Conservation (phyloP, 1,139 yeast species). For the Saccharomyces hybrid region DNA sequence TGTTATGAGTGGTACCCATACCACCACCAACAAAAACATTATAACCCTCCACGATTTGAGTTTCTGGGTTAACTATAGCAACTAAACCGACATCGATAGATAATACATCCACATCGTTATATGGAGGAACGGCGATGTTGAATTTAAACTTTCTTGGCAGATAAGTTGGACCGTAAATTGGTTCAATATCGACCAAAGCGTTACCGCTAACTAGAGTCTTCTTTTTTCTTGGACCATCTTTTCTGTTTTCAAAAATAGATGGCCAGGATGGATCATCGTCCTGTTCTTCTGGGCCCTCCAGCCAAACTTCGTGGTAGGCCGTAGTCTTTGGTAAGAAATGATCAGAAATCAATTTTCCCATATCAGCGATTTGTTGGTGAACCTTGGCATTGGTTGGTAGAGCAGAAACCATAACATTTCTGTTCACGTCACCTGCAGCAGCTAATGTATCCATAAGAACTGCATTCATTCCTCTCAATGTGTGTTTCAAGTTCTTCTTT, state of each 20-base stretch:
- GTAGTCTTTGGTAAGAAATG: constrained; percentile 84
- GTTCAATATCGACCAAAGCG: constrained; percentile 78
- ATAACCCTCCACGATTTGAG: constrained; percentile 54
- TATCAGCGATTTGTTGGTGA: constrained; percentile 62
- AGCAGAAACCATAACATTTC: constrained; percentile 90
- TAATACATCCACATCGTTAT: constrained; percentile 92
- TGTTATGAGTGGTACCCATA: constrained; percentile 97
- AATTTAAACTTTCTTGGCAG: constrained; percentile 94
- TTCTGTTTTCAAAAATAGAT: constrained; percentile 63
- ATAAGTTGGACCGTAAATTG: constrained; percentile 78
- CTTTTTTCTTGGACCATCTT: constrained; percentile 70
- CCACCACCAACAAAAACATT: constrained; percentile 95
- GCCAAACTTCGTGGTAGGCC: constrained; percentile 96
- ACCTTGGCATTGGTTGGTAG: constrained; percentile 77
- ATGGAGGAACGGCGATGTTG: constrained; percentile 93
- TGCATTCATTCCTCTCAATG: constrained; percentile 89
- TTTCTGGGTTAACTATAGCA: constrained; percentile 69
- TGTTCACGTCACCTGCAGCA: constrained; percentile 97
- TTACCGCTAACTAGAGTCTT: constrained; percentile 80
- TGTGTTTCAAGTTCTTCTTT: constrained; percentile 80
- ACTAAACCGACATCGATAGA: constrained; percentile 92
- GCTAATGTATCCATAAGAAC: constrained; percentile 89
- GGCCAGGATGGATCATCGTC: constrained; percentile 61
- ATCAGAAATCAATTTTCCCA: constrained; percentile 65
- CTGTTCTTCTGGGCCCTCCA: constrained; percentile 72